Base-by-base conservation (phyloP, 768 basidiomycete genomes). In the Panellus pusillus region DNA sequence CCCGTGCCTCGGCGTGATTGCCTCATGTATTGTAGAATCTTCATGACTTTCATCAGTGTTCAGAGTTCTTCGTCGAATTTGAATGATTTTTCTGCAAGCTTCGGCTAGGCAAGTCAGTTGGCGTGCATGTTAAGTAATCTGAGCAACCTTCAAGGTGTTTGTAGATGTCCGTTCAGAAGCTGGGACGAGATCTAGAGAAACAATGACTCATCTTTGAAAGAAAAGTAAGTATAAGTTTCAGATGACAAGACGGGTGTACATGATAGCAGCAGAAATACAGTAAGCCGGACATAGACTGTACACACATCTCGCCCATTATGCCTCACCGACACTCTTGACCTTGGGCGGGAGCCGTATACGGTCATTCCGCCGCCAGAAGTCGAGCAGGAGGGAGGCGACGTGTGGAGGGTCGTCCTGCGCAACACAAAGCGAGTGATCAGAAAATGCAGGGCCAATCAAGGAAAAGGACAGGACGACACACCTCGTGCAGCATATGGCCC, bases 401-500 rank as follows among this genome's bases (percentile, higher is more conserved):
- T 79, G 78, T 7, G 77, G 82, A 0, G 96, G 96, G 64, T 95
- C 84, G 65, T 99, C 96, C 91, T 97, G 65, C 27, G 9, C 3
- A 20, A 11, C 6, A 15, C 7, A n/a, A n/a, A 11, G 29, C 35
- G n/a, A 51, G 19, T 12, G 41, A 39, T 31, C 50, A 17, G 15
- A 27, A 38, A 46, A 15, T 43, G 18, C 44, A 35, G 15, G 40
- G 61, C 7, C 49, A 58, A 47, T 36, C 29, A 40, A 9, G 32
- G 40, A 17, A 38, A n/a, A 28, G 12, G 8, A 36, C 17, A 18
- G 19, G 24, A 2, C 24, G 6, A 48, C 81, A 41, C 50, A 93
- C 93, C 79, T 98, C 96, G 42, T 98, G 96, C 19, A 99, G 66
- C 75, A 97, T 90, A 65, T 99, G 97, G 0, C 97, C 96, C 1